Evolutionary conservation across 176 grass and related monocot species (phyloP), one percentile per base, ranked within the genome.

Genomic region (Urochloa ruziziensis): DNA sequence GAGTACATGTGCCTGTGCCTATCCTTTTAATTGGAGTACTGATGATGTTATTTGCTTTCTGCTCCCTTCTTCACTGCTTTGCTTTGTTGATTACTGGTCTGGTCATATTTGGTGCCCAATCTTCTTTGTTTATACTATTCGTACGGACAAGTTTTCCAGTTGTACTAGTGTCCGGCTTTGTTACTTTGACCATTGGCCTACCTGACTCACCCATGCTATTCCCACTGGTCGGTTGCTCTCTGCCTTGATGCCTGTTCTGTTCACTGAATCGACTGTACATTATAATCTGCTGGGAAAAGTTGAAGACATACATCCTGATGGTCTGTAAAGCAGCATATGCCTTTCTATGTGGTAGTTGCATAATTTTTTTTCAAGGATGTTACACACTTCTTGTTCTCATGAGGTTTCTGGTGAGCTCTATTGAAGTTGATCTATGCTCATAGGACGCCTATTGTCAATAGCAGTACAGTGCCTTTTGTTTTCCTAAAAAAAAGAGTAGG

Each of bases 21-120:
- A 27, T 35, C 35, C 82, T 85, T 85, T 80, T 61, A 80, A 32
- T 60, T 74, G 40, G 40, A 80, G 61, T 80, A 34, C 17, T 21
- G 67, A 52, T 14, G 51, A 80, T 7, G 37, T 40, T 59, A 39
- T 66, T 40, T 61, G 68, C 68, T 89, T 84, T 89, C 23, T 64
- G 79, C 59, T 57, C 40, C 53, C 68, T 67, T 65, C 39, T 40
- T 53, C 47, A n/a, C 29, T 40, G 24, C 48, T 80, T 84, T 75
- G 35, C 34, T 80, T 74, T 89, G n/a, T 25, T 51, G 32, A 11
- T 49, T 72, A 16, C 25, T 24, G 1, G 4, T 58, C 35, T 68
- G 60, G 51, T 61, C 36, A 67, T 74, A 42, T 59, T 58, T 80
- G n/a, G 36, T 73, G 57, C 48, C 2, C 37, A 80, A 65, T 74